phyloP scores from a whole-genome alignment of 345 rosid species.

The Dovyalis caffra region DNA sequence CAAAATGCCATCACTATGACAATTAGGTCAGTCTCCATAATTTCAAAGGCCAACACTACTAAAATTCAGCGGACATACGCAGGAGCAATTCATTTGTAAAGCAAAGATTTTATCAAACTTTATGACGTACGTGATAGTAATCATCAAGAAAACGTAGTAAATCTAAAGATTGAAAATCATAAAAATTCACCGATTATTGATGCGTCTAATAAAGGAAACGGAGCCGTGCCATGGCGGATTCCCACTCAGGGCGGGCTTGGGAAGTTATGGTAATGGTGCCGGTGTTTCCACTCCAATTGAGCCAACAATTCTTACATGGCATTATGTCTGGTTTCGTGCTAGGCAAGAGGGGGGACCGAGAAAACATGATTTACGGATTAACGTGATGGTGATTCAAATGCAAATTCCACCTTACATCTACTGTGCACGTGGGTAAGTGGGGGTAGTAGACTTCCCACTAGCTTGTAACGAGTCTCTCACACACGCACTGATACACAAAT shows the following conservation, averaged over 20 bases:
- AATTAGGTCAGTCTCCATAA: slow-evolving; percentile 18
- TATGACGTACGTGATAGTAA: background rate
- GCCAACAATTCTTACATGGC: background rate
- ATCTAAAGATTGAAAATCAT: background rate
- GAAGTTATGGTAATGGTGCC: background rate
- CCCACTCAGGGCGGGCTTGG: background rate
- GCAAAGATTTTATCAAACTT: background rate
- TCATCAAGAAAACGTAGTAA: background rate
- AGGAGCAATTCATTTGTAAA: background rate
- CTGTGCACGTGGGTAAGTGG: slow-evolving; percentile 18
- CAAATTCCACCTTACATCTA: background rate
- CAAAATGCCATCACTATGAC: slow-evolving; percentile 21
- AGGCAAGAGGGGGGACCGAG: background rate
- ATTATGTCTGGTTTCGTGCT: background rate
- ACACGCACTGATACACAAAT: background rate
- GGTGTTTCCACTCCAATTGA: background rate
- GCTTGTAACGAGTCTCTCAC: background rate
- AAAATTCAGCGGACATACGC: slow-evolving; percentile 13
- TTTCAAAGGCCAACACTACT: background rate
- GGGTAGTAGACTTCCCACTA: slow-evolving; percentile 33
- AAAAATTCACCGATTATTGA: background rate
- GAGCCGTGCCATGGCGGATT: background rate
- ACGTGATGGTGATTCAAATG: background rate
- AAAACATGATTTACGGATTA: background rate
- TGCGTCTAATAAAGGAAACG: background rate